Evolutionary conservation across 2,329 filamentous ascomycete species (phyloP).

Genomic region (Aspergillus phoenicis): DNA sequence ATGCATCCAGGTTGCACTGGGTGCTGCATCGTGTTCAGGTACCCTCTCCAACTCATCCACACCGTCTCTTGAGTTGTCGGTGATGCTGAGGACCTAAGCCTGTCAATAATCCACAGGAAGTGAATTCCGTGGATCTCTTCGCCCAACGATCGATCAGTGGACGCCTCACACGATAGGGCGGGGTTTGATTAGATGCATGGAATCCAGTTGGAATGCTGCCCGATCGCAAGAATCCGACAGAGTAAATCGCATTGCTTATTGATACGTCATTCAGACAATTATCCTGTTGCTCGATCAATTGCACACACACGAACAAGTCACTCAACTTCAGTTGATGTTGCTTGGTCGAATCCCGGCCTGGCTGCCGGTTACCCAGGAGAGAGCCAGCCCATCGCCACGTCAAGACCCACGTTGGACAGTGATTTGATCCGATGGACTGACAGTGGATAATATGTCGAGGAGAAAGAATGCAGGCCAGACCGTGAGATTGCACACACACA

Average conservation of each 20-base stretch:
- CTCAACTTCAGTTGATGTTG: background rate
- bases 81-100: no score
- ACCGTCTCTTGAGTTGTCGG: background rate
- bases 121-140: background rate
- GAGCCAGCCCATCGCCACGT: slow-evolving; percentile 12
- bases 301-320: background rate
- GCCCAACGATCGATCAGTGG: background rate
- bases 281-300: background rate
- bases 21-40: background rate
- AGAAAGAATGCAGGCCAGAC: background rate
- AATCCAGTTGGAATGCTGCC: slow-evolving; percentile 7
- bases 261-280: background rate
- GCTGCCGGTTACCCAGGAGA: background rate
- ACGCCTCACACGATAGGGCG: background rate
- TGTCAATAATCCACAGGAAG: background rate
- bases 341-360: background rate
- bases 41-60: background rate
- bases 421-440: slow-evolving; percentile 1
- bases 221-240: slow-evolving; percentile 7
- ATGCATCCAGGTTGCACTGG: background rate
- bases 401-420: slow-evolving; percentile 12
- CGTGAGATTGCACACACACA: background rate
- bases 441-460: background rate
- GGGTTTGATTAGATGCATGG: slow-evolving; percentile 11
- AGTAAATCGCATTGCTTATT: slow-evolving; percentile 7